A percentile compares a stretch with the other conserved stretches of the same genome.
Conservation (phyloP, 73 alveolate species). For the Symbiodinium pilosum region DNA sequence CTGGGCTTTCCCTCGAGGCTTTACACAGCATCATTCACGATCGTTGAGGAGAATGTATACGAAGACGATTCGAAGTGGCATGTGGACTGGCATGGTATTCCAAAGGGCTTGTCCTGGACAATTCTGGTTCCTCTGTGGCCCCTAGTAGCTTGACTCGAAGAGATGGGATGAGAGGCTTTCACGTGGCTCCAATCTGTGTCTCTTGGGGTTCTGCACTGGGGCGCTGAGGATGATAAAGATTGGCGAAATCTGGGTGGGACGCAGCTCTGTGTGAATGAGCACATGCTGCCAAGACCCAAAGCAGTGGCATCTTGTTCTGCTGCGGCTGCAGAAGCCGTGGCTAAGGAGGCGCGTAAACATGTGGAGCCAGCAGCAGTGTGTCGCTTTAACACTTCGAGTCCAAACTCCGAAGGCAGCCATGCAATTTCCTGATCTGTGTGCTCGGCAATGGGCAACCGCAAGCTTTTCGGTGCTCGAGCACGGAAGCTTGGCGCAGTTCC, state of each 20-base stretch:
- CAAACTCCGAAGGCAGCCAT: not conserved
- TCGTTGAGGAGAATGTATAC: not conserved
- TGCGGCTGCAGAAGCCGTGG: not conserved
- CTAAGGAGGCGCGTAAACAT: not conserved
- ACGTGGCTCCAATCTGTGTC: too few species aligned
- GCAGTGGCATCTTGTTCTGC: not conserved
- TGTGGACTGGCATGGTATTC: conserved; percentile 80
- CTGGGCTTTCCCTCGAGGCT: conserved; percentile 22
- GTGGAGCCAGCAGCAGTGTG: not conserved
- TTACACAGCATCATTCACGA: conserved; percentile 49
- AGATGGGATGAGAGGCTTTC: too few species aligned
- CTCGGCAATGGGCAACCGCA: not conserved
- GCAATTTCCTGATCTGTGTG: not conserved
- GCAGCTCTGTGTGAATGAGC: conserved; percentile 3
- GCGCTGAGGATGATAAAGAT: not conserved
- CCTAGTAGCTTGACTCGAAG: not conserved
- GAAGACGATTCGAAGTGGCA: conserved; percentile 15
- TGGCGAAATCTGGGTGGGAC: conserved; percentile 29
- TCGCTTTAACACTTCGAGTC: not conserved
- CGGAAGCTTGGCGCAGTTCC: not conserved
- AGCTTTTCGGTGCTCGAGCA: not conserved
- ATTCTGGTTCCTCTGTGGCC: conserved; percentile 70
- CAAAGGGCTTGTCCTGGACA: conserved; percentile 75
- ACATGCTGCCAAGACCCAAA: not conserved
- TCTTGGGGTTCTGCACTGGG: not conserved